Conservation (phyloP, 2,329 filamentous ascomycete genomes). For the Aspergillus ustus region DNA sequence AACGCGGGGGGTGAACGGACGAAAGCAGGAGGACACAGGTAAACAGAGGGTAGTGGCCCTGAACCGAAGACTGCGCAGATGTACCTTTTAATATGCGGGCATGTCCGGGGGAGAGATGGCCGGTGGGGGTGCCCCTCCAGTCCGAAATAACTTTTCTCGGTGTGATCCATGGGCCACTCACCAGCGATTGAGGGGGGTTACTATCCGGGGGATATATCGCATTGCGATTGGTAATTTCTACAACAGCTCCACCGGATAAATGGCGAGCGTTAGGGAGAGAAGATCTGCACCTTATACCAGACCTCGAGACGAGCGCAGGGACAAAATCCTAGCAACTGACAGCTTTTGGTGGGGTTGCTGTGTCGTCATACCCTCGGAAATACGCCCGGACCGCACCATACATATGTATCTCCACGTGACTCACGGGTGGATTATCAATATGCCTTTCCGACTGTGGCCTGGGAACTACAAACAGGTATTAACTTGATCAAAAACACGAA, state of each 20-base stretch:
- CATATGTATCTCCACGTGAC: slow-evolving; percentile 16
- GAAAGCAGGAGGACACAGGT: slow-evolving; percentile 10
- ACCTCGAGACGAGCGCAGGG: neutral
- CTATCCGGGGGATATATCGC: slow-evolving; percentile 7
- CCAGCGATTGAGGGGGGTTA: slow-evolving; percentile 5
- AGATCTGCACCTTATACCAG: neutral
- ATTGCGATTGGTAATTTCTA: slow-evolving; percentile 13
- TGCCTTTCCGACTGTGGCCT: slow-evolving; percentile 1
- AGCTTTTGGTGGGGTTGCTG: slow-evolving; percentile 12
- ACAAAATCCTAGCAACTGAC: neutral
- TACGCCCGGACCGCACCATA: neutral
- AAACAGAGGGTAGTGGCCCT: slow-evolving; percentile 6
- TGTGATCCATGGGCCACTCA: slow-evolving; percentile 12
- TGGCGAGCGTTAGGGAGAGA: neutral
- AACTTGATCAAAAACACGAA: neutral
- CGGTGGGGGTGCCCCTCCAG: slow-evolving; percentile 18
- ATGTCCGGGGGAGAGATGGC: slow-evolving; percentile 23
- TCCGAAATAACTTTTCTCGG: slow-evolving; percentile 14
- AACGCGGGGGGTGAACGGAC: neutral
- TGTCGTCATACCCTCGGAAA: slow-evolving; percentile 24
- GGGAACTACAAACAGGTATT: neutral
- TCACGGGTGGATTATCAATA: slow-evolving; percentile 7
- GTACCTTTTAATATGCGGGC: slow-evolving; percentile 20
- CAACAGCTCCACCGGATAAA: slow-evolving; percentile 1
- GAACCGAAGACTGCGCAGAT: slow-evolving; percentile 17